A percentile compares a stretch with the other conserved stretches of the same genome.
These are phyloP conservation scores for Terfezia claveryi DNA, from an alignment of 495 filamentous ascomycete species.

Conservation along the genomic window DNA sequence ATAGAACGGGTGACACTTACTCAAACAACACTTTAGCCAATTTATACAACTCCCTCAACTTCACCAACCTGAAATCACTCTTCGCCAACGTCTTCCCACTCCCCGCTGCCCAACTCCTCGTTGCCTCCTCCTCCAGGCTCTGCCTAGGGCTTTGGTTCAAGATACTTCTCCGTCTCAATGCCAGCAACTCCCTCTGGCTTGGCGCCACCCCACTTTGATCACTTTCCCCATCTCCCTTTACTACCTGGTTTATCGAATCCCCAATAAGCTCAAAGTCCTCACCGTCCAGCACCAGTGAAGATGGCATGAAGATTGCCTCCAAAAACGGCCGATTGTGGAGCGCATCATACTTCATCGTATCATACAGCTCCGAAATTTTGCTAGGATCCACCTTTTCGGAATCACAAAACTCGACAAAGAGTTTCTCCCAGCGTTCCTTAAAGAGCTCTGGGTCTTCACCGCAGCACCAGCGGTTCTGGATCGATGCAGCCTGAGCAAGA, in stretches of 20 bases:
- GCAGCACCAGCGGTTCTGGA: slow-evolving; percentile 89
- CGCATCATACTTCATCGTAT: slow-evolving; percentile 98
- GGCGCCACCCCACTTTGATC: not conserved
- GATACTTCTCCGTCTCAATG: slow-evolving; percentile 12
- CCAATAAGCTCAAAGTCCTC: slow-evolving; percentile 23
- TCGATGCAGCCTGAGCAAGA: slow-evolving; percentile 24
- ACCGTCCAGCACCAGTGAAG: slow-evolving; percentile 39
- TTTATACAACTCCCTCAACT: slow-evolving; percentile 76
- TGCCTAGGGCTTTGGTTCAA: slow-evolving; percentile 1
- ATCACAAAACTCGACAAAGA: slow-evolving; percentile 90
- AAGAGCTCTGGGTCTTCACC: slow-evolving; percentile 89
- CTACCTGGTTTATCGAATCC: slow-evolving; percentile 11
- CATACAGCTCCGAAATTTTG: slow-evolving; percentile 93
- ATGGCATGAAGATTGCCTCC: slow-evolving; percentile 89
- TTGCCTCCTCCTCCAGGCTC: slow-evolving; percentile 12
- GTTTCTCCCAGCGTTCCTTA: slow-evolving; percentile 93
- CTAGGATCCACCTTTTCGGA: slow-evolving; percentile 93
- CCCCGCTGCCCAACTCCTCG: slow-evolving; percentile 35
- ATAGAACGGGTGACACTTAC: slow-evolving; percentile 3
- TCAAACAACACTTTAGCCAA: slow-evolving; percentile 89
- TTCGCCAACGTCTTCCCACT: slow-evolving; percentile 59
- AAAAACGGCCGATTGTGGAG: slow-evolving; percentile 88
- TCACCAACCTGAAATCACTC: slow-evolving; percentile 61
- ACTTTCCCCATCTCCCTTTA: slow-evolving; percentile 12
- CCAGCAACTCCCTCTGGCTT: slow-evolving; percentile 11